These are phyloP conservation scores for Penicillium herquei DNA, from an alignment of 495 filamentous ascomycete species.

Conservation along the genomic window DNA sequence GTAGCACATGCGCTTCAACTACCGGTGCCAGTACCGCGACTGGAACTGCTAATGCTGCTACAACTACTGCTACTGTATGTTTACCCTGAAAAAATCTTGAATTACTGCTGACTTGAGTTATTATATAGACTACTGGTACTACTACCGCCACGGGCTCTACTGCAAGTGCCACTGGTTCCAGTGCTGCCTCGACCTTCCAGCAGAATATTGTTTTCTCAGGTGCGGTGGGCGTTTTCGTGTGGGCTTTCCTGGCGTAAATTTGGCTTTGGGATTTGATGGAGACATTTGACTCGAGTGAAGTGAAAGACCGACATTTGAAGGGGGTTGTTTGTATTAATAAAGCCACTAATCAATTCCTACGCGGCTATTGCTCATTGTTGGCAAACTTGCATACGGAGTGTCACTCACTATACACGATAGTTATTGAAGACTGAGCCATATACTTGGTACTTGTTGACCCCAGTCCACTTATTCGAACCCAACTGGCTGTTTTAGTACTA, in stretches of 20 bases:
- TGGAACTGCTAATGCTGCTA: neutral
- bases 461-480: too few relatives aligned
- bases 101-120: neutral
- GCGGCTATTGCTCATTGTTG: too few relatives aligned
- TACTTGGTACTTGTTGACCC: too few relatives aligned
- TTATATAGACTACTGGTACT: neutral
- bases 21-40: conserved; percentile 5
- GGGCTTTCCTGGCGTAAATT: neutral
- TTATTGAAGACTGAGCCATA: too few relatives aligned
- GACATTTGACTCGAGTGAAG: too few relatives aligned
- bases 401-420: too few relatives aligned
- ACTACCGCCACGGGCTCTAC: conserved; percentile 1
- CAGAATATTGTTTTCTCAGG: conserved; percentile 1
- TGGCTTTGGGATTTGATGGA: too few relatives aligned
- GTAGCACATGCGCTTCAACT: conserved; percentile 10
- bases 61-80: neutral
- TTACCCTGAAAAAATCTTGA: neutral
- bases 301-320: too few relatives aligned
- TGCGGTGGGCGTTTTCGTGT: neutral
- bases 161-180: neutral
- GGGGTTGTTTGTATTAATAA: too few relatives aligned
- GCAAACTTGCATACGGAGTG: too few relatives aligned
- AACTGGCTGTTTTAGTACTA: too few relatives aligned
- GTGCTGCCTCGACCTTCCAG: neutral
- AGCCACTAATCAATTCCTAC: too few relatives aligned